Base-by-base conservation (phyloP, 2,329 filamentous ascomycete genomes). In the Cytospora mali region DNA sequence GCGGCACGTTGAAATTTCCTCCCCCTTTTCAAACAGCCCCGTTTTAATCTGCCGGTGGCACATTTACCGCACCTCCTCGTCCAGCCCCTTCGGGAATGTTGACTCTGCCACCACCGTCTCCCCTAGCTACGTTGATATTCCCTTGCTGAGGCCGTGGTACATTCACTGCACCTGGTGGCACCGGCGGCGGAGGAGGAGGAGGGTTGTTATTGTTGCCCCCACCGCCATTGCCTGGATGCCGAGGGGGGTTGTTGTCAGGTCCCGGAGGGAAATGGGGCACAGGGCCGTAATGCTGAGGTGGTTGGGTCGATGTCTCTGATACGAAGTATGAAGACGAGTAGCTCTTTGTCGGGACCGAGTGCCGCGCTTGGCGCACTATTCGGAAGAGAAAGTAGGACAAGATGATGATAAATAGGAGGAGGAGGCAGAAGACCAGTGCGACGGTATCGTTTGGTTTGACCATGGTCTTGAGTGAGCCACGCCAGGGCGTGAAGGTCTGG, bases 371-470 rank as follows among this genome's bases (percentile, higher is more conserved):
- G 51, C 28, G 28, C 27, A 53, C 28, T 11, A 53, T 14, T 6
- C 51, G 25, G 23, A 31, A 1, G 13, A 53, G 13, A 5, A 31
- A n/a, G 18, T 33, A 53, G 28, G 28, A 1, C 27, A 53, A 31
- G 10, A 33, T 13, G n/a, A 31, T 31, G 16, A 53, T 16, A 1
- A 33, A 31, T 5, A 53, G 51, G 31, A 53, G 13, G n/a, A 53
- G 51, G 5, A 53, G 51, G n/a, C 27, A 28, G 2, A 53, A 33
- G 11, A 53, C 33, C 10, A 53, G 27, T 18, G 51, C 51, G 6
- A 53, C 21, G 4, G 27, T n/a, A 53, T 53, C 51, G 14, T 53
- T 53, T 21, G 51, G 51, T 21, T 53, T 53, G 48, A 27, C 23
- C 48, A 51, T 51, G n/a, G n/a, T n/a, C n/a, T n/a, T n/a, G n/a